Base-by-base conservation (phyloP, 129 eudicot genomes). In the Artemisia annua region DNA sequence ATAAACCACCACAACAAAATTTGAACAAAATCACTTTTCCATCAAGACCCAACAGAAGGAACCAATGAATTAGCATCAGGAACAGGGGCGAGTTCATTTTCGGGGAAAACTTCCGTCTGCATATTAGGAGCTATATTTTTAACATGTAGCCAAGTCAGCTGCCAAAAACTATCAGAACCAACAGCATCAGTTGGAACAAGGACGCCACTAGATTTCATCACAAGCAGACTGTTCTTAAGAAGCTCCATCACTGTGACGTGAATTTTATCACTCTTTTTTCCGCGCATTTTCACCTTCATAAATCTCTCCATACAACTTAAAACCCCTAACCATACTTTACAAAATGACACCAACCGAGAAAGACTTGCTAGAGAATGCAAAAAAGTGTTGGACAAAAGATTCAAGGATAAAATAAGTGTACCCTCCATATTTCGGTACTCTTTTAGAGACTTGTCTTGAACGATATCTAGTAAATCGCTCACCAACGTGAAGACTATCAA, bases 391-490 rank as follows among this genome's bases (percentile, higher is more conserved):
- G 86, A 79, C 54, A 89, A 73, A 22, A 86, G 83, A 62, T 89
- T 89, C 58, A 89, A 64, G 14, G 89, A 80, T 26, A 86, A 44
- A 5, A 84, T 56, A 11, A 86, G 78, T 0, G 89, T 69, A 46
- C 92, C 84, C 66, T 89, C 92, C 81, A 84, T 79, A 85, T 82
- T 86, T 9, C 92, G 86, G 49, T 86, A 82, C 19, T 89, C 92
- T 69, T 86, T 89, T 11, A 75, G 77, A 4, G 92, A 79, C 52
- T 71, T 78, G 12, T 76, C 91, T 69, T 68, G 89, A 39, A 83
- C 82, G n/a, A 82, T 77, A 68, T 89, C 91, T 6, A 82, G 79
- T 24, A 89, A 52, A 61, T 89, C 92, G 48, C 69, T 84, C 2
- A 86, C 85, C 73, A 84, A 48, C 32, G 86, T 75, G 72, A 89